Base-by-base conservation (phyloP, 495 filamentous ascomycete species). In the Aspergillus kassunensis region DNA sequence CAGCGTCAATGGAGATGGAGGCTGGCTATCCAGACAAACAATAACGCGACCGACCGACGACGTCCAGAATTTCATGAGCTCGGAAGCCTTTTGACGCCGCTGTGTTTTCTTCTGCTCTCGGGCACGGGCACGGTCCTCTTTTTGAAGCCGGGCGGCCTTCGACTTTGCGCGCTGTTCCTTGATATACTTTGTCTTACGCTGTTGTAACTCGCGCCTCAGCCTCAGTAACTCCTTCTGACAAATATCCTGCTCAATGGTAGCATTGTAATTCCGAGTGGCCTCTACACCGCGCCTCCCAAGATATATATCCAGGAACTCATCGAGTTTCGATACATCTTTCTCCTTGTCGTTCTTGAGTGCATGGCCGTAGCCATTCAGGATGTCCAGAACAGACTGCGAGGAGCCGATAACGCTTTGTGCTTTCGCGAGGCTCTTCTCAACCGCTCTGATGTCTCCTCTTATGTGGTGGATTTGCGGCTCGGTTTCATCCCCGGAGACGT, bases 31-130 rank as follows among this genome's bases (percentile, higher is more conserved):
- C 23, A 89, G 66, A 40, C 40, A 51, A 16, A 62, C 60, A 25
- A 51, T 72, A n/a, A 33, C 30, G 6, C 10, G 67, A 52, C 84
- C 84, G 15, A 81, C 76, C 7, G 67, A 75, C 48, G 74, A 66
- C 3, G 84, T 79, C 77, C 80, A 83, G 53, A 84, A 86, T 16
- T 61, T 55, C 33, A 73, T 59, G 24, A 75, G 66, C 62, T 86
- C 80, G 39, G 67, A 65, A 42, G 74, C 72, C 53, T 81, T 64
- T 12, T 69, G 64, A 8, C 37, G 31, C 29, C 62, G 51, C 21
- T 68, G 46, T 37, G 64, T 64, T 35, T 50, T 56, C 21, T 70
- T 70, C 37, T 80, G 59, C 42, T 53, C 23, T 7, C 56, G 40
- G 13, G 41, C 48, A 19, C 51, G 27, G 10, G 37, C 36, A 15